A percentile compares a stretch with the other conserved stretches of the same genome.
phyloP scores from a whole-genome alignment of 768 basidiomycete species.

The Calocera viscosa region DNA sequence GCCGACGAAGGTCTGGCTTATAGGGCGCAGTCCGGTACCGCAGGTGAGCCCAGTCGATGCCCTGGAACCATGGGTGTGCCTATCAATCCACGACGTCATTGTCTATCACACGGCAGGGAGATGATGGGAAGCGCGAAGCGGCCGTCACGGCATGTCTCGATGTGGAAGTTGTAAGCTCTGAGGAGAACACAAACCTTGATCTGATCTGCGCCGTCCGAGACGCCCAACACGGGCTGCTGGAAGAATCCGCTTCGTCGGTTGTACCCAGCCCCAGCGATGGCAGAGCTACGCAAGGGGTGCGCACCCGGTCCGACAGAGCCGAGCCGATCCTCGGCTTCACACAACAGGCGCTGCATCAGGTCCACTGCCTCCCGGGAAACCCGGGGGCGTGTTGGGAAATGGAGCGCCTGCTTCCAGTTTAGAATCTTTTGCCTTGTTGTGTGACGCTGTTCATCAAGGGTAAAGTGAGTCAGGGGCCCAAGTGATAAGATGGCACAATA shows the following conservation, averaged over 20 bases:
- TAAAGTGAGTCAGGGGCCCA: slow-evolving; percentile 4
- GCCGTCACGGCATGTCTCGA: background rate
- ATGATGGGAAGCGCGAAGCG: too few species aligned
- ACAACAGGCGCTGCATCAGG: slow-evolving; percentile 78
- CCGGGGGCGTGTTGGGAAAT: slow-evolving; percentile 71
- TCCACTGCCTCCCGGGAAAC: slow-evolving; percentile 79
- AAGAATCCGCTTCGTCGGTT: slow-evolving; percentile 52
- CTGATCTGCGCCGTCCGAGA: slow-evolving; percentile 72
- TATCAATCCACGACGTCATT: slow-evolving; percentile 22
- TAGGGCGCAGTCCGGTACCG: slow-evolving; percentile 78
- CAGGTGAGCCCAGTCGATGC: slow-evolving; percentile 80
- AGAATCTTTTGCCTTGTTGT: slow-evolving; percentile 94
- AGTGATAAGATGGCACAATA: slow-evolving; percentile 29
- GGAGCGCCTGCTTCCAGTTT: slow-evolving; percentile 82
- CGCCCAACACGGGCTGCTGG: slow-evolving; percentile 32
- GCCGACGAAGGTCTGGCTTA: slow-evolving; percentile 64
- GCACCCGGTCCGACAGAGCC: slow-evolving; percentile 64
- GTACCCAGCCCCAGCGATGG: background rate
- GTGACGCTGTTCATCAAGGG: slow-evolving; percentile 47
- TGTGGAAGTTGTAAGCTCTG: background rate
- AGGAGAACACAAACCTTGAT: slow-evolving; percentile 52
- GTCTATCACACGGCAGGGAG: background rate
- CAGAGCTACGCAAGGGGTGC: slow-evolving; percentile 21
- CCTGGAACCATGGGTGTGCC: slow-evolving; percentile 83
- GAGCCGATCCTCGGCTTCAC: slow-evolving; percentile 90